phyloP scores from a whole-genome alignment of 2,329 filamentous ascomycete species.

The Claviceps humidiphila region DNA sequence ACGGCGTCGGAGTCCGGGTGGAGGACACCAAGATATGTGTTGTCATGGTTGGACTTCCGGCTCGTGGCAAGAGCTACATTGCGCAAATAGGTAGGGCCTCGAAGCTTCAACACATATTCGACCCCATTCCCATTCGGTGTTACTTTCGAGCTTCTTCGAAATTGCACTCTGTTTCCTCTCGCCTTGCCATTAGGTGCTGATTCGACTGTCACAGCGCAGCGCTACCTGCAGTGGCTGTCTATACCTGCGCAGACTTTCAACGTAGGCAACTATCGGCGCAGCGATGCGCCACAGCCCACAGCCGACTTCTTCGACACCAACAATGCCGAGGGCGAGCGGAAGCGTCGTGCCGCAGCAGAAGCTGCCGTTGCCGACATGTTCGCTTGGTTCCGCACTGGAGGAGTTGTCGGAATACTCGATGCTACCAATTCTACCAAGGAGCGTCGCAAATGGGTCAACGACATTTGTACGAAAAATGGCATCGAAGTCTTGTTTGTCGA shows the following conservation, averaged over 20 bases:
- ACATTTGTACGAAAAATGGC: conserved; percentile 59
- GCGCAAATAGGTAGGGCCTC: conserved; percentile 71
- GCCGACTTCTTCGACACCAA: conserved; percentile 91
- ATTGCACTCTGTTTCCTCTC: background rate
- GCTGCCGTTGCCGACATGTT: conserved; percentile 90
- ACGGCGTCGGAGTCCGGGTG: conserved; percentile 66
- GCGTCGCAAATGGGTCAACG: conserved; percentile 80
- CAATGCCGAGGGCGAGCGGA: conserved; percentile 81
- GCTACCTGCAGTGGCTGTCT: conserved; percentile 93
- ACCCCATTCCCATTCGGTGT: background rate
- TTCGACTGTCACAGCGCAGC: conserved; percentile 47
- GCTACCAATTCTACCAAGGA: conserved; percentile 93
- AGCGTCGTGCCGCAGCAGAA: conserved; percentile 77
- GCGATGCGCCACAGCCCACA: conserved; percentile 75
- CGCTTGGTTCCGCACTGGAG: conserved; percentile 71
- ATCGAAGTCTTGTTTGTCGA: conserved; percentile 94
- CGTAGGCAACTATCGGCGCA: conserved; percentile 87
- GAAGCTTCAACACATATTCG: background rate
- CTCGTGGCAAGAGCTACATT: conserved; percentile 92
- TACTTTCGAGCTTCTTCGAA: background rate
- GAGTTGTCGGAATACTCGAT: conserved; percentile 85
- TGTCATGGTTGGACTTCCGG: conserved; percentile 95
- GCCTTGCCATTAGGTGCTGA: background rate
- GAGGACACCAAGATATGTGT: conserved; percentile 96
- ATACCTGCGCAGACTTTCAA: conserved; percentile 94